Conservation (phyloP, 306 rosid genomes). For the Bauhinia variegata region DNA sequence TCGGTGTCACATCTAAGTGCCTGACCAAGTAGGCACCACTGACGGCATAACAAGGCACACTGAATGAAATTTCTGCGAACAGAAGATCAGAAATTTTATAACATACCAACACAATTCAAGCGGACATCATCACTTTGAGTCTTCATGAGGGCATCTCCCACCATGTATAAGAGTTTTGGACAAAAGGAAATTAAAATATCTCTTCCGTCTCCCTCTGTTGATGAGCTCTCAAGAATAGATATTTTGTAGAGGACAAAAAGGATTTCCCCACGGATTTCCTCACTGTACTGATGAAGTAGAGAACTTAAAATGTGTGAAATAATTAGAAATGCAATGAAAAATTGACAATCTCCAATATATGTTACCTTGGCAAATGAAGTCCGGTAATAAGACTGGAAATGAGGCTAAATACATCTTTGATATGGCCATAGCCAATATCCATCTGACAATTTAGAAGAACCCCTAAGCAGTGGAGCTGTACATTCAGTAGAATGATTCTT, state of each 20-base stretch:
- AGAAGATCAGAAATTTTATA: constrained; percentile 25
- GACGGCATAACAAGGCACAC: constrained; percentile 14
- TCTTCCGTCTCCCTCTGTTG: constrained; percentile 56
- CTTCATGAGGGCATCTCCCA: constrained; percentile 79
- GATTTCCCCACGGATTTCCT: constrained; percentile 87
- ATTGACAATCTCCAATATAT: constrained; percentile 17
- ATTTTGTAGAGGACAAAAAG: constrained; percentile 82
- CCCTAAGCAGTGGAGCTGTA: constrained; percentile 88
- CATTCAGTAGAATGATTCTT: constrained; percentile 27
- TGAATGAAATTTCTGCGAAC: constrained; percentile 13
- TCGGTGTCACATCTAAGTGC: constrained; percentile 1
- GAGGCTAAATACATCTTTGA: constrained; percentile 58
- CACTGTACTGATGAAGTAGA: constrained; percentile 53
- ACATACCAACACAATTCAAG: constrained; percentile 85
- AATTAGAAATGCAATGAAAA: constrained; percentile 15
- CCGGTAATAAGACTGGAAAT: constrained; percentile 73
- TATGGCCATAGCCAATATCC: constrained; percentile 52
- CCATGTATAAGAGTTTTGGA: constrained; percentile 70
- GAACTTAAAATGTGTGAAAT: not conserved
- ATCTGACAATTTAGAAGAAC: constrained; percentile 65
- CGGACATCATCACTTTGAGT: constrained; percentile 83
- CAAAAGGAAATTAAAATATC: constrained; percentile 64
- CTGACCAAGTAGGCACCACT: constrained; percentile 26
- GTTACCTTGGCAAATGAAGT: constrained; percentile 86
- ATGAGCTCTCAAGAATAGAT: constrained; percentile 52